Conservation (phyloP, 2,329 filamentous ascomycete species). For the Fusarium graminum region DNA sequence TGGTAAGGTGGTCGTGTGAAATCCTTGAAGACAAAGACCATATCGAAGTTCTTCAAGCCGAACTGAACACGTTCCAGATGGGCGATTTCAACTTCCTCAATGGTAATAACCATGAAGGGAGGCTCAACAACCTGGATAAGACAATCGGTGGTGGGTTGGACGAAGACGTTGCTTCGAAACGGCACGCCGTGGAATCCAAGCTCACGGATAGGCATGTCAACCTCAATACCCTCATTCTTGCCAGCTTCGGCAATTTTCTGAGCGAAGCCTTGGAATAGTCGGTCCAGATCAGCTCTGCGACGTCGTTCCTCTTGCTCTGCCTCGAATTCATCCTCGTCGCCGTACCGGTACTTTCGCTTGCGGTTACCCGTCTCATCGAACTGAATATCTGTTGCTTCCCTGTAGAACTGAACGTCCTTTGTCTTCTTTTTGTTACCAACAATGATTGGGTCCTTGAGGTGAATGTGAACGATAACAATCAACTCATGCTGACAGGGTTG, state of each 20-base stretch:
- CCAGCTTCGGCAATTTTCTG: slow-evolving; percentile 98
- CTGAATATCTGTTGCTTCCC: slow-evolving; percentile 97
- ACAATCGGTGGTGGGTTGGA: slow-evolving; percentile 96
- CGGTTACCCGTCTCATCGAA: slow-evolving; percentile 99
- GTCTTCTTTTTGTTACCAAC: slow-evolving; percentile 98
- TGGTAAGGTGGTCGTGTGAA: slow-evolving; percentile 91
- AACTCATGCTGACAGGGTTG: slow-evolving; percentile 96
- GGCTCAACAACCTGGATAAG: slow-evolving; percentile 97
- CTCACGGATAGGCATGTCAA: slow-evolving; percentile 97
- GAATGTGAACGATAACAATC: slow-evolving; percentile 97
- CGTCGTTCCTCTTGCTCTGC: slow-evolving; percentile 97
- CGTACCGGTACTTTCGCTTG: slow-evolving; percentile 96
- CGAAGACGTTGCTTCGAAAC: slow-evolving; percentile 93
- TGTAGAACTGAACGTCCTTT: slow-evolving; percentile 97
- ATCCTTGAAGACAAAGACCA: slow-evolving; percentile 98
- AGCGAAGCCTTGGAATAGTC: slow-evolving; percentile 94
- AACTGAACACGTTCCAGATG: slow-evolving; percentile 97
- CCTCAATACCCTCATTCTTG: slow-evolving; percentile 88
- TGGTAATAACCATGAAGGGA: slow-evolving; percentile 94
- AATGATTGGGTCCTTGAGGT: slow-evolving; percentile 97
- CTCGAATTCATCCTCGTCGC: slow-evolving; percentile 98
- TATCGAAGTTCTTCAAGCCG: slow-evolving; percentile 97
- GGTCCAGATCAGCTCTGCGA: slow-evolving; percentile 90
- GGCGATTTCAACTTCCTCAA: slow-evolving; percentile 95
- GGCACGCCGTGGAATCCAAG: slow-evolving; percentile 97